phyloP scores from a whole-genome alignment of 1,284 basidiomycete species.

The Pyrrhoderma lamaoense region DNA sequence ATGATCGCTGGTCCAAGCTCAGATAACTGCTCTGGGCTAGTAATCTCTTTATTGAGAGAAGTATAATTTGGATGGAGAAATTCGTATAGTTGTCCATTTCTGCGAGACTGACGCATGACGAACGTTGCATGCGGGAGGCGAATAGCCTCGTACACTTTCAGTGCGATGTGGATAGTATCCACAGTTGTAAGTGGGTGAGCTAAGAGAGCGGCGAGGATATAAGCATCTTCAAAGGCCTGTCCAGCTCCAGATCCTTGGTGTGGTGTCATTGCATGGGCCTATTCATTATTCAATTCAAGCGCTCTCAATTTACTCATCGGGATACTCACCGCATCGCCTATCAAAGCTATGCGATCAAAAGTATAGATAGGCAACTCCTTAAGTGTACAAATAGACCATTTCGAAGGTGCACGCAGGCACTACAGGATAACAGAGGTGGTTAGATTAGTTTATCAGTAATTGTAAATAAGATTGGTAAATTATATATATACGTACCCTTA shows the following conservation, averaged over 20 bases:
- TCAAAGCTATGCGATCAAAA: slow-evolving; percentile 25
- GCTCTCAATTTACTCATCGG: not conserved
- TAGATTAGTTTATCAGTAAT: not conserved
- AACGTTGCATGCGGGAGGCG: slow-evolving; percentile 30
- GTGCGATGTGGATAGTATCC: slow-evolving; percentile 24
- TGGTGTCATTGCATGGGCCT: slow-evolving; percentile 37
- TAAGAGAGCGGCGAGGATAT: slow-evolving; percentile 30
- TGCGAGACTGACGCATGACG: slow-evolving; percentile 24
- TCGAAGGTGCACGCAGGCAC: slow-evolving; percentile 21
- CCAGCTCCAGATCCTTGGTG: slow-evolving; percentile 35
- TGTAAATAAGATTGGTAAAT: no score
- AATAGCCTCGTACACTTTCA: slow-evolving; percentile 31
- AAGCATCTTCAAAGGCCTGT: slow-evolving; percentile 35
- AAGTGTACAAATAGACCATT: slow-evolving; percentile 28
- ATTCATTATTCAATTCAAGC: not conserved
- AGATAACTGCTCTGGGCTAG: slow-evolving; percentile 19
- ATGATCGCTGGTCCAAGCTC: slow-evolving; percentile 26
- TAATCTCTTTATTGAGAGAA: not conserved
- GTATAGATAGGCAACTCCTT: slow-evolving; percentile 27
- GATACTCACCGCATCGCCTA: slow-evolving; percentile 31
- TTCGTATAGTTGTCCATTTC: slow-evolving; percentile 25
- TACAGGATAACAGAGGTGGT: not conserved
- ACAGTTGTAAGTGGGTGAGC: slow-evolving; percentile 24
- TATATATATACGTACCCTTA: slow-evolving; percentile 29
- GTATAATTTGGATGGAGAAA: slow-evolving; percentile 22